Conservation (phyloP, 306 rosid genomes). For the Gastrolobium bilobum region DNA sequence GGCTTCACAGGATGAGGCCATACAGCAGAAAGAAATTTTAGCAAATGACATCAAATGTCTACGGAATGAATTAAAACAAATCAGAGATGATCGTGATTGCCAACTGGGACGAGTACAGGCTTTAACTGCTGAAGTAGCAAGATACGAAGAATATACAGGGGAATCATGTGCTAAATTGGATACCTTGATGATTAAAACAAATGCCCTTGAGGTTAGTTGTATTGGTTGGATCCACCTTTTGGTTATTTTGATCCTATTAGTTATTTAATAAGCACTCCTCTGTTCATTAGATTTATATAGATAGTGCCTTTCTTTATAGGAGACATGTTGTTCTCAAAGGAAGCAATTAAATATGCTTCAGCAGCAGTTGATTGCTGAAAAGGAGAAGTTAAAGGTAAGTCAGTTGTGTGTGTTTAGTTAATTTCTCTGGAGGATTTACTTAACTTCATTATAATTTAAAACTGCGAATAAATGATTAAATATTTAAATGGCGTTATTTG, state of each 20-base stretch:
- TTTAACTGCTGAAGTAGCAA: constrained; percentile 67
- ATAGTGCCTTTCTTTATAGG: constrained; percentile 58
- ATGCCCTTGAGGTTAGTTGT: constrained; percentile 79
- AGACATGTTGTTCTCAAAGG: constrained; percentile 74
- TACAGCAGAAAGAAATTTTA: constrained; percentile 67
- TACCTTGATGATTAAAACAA: constrained; percentile 60
- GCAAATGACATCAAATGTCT: constrained; percentile 74
- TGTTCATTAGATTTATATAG: constrained; percentile 20
- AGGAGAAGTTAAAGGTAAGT: constrained; percentile 75
- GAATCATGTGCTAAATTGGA: constrained; percentile 69
- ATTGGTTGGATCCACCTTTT: neutral
- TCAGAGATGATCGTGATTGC: constrained; percentile 84
- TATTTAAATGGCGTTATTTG: neutral
- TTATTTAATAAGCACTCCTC: neutral
- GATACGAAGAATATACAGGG: constrained; percentile 60
- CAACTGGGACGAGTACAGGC: constrained; percentile 62
- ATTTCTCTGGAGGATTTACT: neutral
- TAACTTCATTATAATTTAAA: neutral
- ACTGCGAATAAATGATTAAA: neutral
- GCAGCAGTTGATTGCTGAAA: constrained; percentile 70
- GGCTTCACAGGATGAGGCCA: constrained; percentile 81
- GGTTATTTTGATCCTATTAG: neutral
- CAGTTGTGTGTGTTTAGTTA: neutral
- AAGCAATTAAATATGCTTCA: constrained; percentile 64
- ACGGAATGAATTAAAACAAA: constrained; percentile 79